Percentiles rank a stretch among this genome's conserved stretches.
Conservation (phyloP, 768 basidiomycete genomes). For the Russula sp. region DNA sequence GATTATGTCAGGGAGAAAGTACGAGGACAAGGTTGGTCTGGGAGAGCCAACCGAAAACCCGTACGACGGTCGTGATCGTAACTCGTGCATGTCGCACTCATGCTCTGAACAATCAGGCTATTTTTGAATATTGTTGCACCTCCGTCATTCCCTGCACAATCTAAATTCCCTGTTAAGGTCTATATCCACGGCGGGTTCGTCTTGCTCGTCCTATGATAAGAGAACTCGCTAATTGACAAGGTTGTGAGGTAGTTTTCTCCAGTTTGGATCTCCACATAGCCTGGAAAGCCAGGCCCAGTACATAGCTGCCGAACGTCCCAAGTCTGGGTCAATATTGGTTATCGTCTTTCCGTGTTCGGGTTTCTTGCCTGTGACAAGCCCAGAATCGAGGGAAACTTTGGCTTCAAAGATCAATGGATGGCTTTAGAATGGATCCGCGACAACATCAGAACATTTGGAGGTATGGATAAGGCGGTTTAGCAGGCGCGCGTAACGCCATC, state of each 20-base stretch:
- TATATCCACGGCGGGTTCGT: conserved; percentile 76
- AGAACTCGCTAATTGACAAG: background rate
- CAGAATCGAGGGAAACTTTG: conserved; percentile 66
- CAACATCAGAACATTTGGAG: conserved; percentile 69
- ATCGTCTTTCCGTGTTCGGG: conserved; percentile 72
- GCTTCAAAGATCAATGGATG: conserved; percentile 83
- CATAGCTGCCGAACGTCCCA: conserved; percentile 59
- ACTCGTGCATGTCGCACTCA: background rate
- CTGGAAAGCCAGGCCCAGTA: conserved; percentile 63
- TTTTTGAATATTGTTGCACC: conserved; percentile 66
- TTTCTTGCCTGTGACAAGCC: conserved; percentile 69
- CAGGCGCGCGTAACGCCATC: background rate
- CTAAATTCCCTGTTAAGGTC: conserved; percentile 59
- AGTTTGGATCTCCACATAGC: conserved; percentile 72
- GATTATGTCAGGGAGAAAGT: conserved; percentile 42
- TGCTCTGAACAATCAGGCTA: conserved; percentile 40
- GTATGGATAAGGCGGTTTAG: conserved; percentile 37
- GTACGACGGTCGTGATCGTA: conserved; percentile 37
- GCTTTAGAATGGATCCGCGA: conserved; percentile 69
- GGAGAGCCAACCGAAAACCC: conserved; percentile 71
- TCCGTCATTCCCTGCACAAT: conserved; percentile 47
- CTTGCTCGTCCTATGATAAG: background rate
- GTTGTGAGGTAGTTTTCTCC: conserved; percentile 54
- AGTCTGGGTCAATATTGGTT: conserved; percentile 75
- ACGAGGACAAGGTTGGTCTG: conserved; percentile 59